Evolutionary conservation across 1,284 basidiomycete genomes (phyloP).

Genomic region (Cutaneotrichosporon sp.): DNA sequence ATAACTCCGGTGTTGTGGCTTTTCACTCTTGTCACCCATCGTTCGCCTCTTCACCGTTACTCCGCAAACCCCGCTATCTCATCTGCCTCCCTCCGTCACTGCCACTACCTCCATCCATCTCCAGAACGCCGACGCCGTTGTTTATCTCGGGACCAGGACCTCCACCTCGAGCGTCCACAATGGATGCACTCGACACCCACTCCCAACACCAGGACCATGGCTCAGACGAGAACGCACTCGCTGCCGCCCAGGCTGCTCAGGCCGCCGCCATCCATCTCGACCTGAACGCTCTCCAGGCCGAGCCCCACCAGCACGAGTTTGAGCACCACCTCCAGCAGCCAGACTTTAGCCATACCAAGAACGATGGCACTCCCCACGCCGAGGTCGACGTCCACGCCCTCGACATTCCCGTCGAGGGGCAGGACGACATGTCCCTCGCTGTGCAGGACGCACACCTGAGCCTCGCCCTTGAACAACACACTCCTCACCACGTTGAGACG

Average conservation of each 20-base stretch:
- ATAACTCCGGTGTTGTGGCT: slow-evolving; percentile 8
- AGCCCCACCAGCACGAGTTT: slow-evolving; percentile 28
- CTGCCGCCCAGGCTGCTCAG: slow-evolving; percentile 39
- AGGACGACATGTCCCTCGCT: slow-evolving; percentile 19
- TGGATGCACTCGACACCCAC: slow-evolving; percentile 27
- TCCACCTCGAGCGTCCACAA: slow-evolving; percentile 10
- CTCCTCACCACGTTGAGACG: slow-evolving; percentile 16
- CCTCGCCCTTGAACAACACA: slow-evolving; percentile 32
- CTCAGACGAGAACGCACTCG: slow-evolving; percentile 42
- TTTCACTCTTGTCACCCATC: not conserved
- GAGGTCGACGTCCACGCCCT: slow-evolving; percentile 26
- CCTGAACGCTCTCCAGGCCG: slow-evolving; percentile 26
- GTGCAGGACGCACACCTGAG: slow-evolving; percentile 30
- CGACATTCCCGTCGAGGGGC: slow-evolving; percentile 24
- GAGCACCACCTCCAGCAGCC: slow-evolving; percentile 45
- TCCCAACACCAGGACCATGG: slow-evolving; percentile 35
- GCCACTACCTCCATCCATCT: not conserved
- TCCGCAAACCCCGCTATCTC: slow-evolving; percentile 7
- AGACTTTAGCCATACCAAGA: slow-evolving; percentile 41
- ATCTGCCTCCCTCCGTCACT: not conserved
- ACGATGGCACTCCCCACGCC: slow-evolving; percentile 22
- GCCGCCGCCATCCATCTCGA: slow-evolving; percentile 38
- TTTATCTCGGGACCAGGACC: slow-evolving; percentile 3
- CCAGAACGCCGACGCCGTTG: slow-evolving; percentile 5
- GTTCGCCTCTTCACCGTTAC: slow-evolving; percentile 1